Percentiles rank a stretch among this genome's conserved stretches.
These are phyloP conservation scores for Diospyros kaki DNA, from an alignment of 148 eudicot species.

Conservation along the genomic window DNA sequence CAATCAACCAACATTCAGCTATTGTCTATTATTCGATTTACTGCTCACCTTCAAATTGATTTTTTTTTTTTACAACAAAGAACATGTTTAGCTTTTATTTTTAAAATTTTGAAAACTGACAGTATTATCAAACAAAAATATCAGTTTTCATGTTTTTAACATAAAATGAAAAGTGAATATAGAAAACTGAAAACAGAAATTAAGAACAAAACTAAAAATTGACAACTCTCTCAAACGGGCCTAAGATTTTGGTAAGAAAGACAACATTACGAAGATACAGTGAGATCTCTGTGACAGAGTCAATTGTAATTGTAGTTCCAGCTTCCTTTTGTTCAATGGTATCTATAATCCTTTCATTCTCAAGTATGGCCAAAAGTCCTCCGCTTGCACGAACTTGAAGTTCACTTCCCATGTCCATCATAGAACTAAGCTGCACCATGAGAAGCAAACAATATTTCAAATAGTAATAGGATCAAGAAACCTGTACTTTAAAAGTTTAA, in stretches of 20 bases:
- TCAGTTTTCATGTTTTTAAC: no score
- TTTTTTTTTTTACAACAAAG: no score
- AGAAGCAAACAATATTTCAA: conserved; percentile 4
- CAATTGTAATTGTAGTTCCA: conserved; percentile 70
- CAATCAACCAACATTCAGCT: no score
- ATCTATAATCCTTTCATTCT: conserved; percentile 84
- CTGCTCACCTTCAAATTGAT: no score
- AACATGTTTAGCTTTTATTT: no score
- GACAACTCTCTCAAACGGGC: not conserved
- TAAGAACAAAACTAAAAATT: no score
- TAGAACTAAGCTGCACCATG: conserved; percentile 70
- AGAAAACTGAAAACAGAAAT: no score
- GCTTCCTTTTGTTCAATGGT: conserved; percentile 71
- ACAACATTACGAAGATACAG: conserved; percentile 54
- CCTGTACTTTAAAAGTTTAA: not conserved
- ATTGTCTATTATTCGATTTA: no score
- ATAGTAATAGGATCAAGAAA: not conserved
- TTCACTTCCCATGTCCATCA: conserved; percentile 93
- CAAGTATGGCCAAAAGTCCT: conserved; percentile 93
- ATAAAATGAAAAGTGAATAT: no score
- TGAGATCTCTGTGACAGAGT: conserved; percentile 71
- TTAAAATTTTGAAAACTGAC: no score
- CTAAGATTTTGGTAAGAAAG: conserved; percentile 2
- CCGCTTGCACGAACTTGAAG: conserved; percentile 98
- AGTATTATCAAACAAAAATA: no score